Evolutionary conservation across 805 yeast species (phyloP), one percentile per base, ranked within the genome.

Genomic region (Torulaspora indica): DNA sequence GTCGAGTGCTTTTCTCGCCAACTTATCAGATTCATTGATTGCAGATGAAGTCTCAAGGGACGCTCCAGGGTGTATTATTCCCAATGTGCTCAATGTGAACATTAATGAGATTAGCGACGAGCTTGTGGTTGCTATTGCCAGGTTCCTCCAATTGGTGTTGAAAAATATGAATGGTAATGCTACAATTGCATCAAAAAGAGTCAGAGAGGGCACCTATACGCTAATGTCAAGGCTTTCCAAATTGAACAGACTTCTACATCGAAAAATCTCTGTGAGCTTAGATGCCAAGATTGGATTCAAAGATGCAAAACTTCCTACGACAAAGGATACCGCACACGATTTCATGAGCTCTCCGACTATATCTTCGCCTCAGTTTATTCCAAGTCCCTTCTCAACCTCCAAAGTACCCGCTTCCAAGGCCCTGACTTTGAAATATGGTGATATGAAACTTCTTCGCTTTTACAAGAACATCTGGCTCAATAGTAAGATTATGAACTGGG

Each of bases 381-480:
- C 58, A n/a, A 60, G 60, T 31, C 64, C 66, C 15, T 40, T 54
- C 8, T 48, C 59, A 1, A 46, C 45, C 25, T 43, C 52, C n/a
- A 56, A 55, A 35, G 24, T 40, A 3, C 47, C 52, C 12, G 47
- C 50, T 3, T 42, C 48, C 1, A 25, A 43, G 14, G 39, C 41
- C 2, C 35, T 49, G 8, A 43, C 48, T 5, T 36, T 40, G 6
- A 55, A 56, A 40, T 57, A 57, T 38, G 57, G 57, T 36, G 63
- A 61, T 38, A 43, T 60, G 42, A 62, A 61, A 40, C 47, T 64
- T 29, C 42, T 57, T 31, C 57, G 67, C 10, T 64, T 59, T 42
- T 64, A 61, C 38, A 64, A 64, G 41, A 64, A 64, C 31, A 54
- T 70, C 3, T 70, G 74, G 74, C 53, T 70, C 17, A 68, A 68